Conservation (phyloP, 768 basidiomycete species). For the Phylloporus sp. region DNA sequence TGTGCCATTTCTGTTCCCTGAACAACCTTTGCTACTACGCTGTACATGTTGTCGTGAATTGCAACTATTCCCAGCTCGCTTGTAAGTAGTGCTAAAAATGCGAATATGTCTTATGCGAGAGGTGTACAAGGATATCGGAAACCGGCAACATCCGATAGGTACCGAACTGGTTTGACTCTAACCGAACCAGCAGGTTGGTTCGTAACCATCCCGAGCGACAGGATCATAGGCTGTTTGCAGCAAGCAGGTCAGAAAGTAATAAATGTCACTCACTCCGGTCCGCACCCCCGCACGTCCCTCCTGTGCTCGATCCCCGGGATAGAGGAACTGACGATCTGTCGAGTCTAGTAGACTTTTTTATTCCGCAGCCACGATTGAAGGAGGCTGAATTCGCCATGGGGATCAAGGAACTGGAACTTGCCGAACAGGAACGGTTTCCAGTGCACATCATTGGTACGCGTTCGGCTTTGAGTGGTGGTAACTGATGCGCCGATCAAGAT, state of each 20-base stretch:
- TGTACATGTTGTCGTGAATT: constrained; percentile 29
- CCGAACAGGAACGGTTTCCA: neutral
- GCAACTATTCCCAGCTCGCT: constrained; percentile 21
- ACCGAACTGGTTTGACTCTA: neutral
- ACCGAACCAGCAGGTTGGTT: neutral
- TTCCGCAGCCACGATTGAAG: neutral
- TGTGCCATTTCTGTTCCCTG: constrained; percentile 22
- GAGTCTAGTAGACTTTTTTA: neutral
- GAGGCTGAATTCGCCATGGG: neutral
- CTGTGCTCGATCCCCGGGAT: neutral
- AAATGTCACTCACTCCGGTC: too few relatives aligned
- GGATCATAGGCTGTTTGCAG: too few relatives aligned
- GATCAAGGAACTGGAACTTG: neutral
- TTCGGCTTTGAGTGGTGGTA: neutral
- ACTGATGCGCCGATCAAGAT: neutral
- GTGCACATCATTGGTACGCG: neutral
- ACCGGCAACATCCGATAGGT: constrained; percentile 7
- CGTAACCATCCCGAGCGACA: neutral
- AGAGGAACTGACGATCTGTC: neutral
- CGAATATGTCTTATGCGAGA: constrained; percentile 12
- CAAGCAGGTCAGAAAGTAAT: too few relatives aligned
- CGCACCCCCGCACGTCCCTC: neutral
- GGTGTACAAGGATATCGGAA: neutral
- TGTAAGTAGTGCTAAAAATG: constrained; percentile 20
- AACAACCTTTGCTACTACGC: constrained; percentile 16